Base-by-base conservation (phyloP, 805 yeast genomes). In the Candida tallmaniae region DNA sequence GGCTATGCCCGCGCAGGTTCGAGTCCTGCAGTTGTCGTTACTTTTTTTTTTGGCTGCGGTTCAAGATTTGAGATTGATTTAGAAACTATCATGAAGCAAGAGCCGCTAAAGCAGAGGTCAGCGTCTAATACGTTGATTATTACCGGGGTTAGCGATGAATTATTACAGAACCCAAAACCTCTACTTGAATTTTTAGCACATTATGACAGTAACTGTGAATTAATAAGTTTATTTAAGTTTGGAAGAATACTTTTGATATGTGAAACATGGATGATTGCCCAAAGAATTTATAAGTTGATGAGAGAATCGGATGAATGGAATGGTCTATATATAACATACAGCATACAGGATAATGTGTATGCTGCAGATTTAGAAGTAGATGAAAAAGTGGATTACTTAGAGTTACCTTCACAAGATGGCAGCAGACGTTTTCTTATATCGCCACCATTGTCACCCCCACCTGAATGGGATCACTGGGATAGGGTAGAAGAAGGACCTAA, bases 1-100 rank as follows among this genome's bases (percentile, higher is more conserved):
- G 76, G 74, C 73, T 70, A 61, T 68, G 76, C 75, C 75, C 75
- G 76, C 76, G 73, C 76, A 71, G 76, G 76, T 70, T 71, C 76
- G 74, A 70, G 56, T 71, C 76, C 76, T 71, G 76, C 73, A 69
- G 75, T 70, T 71, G 75, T 70, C 76, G 76, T 31, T 40, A 49
- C 53, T 52, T 56, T 61, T 62, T 58, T 9, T 9, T 27, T 17
- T 27, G 27, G 37, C 25, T 24, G 30, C 30, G 25, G 27, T 18
- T 18, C 8, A 12, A 24, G 8, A 24, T 11, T 24, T 24, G 27
- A 20, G 23, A 7, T 24, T 24, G 12, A 8, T 24, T 24, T 6
- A 8, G 12, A 11, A 8, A 24, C n/a, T 14, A 7, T 24, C 10
- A 7, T 20, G 7, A 7, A 20, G 9, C 10, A 7, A 20, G 10